Percentiles rank a stretch among this genome's conserved stretches.
These are phyloP conservation scores for Coriolopsis trogii DNA, from an alignment of 1,284 basidiomycete genomes.

Conservation along the genomic window DNA sequence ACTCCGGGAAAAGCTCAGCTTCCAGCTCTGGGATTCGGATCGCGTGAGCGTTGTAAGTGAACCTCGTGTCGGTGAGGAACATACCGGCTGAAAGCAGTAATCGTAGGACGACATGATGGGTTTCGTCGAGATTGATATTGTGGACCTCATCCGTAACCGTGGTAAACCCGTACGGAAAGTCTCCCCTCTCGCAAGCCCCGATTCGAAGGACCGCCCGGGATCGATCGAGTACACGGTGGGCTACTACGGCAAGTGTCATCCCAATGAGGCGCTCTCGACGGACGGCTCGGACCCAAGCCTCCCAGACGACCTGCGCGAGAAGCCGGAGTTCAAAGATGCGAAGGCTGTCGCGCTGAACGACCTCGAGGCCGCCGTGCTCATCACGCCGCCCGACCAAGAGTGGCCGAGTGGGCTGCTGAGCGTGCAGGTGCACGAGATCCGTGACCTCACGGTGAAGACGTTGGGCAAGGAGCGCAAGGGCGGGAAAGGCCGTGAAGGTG, in stretches of 20 bases:
- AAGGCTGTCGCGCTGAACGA: conserved; percentile 36
- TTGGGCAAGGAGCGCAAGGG: conserved; percentile 41
- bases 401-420: conserved; percentile 63
- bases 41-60: conserved; percentile 42
- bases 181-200: conserved; percentile 32
- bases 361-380: conserved; percentile 50
- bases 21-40: conserved; percentile 85
- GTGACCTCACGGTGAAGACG: conserved; percentile 34
- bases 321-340: conserved; percentile 36
- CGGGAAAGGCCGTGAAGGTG: conserved; percentile 58
- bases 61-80: too few relatives aligned
- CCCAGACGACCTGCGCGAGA: conserved; percentile 35
- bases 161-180: conserved; percentile 34
- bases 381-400: conserved; percentile 60
- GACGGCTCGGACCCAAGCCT: conserved; percentile 40
- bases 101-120: conserved; percentile 40
- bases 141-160: conserved; percentile 36
- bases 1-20: conserved; percentile 63
- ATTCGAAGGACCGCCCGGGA: conserved; percentile 32
- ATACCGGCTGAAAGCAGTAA: too few relatives aligned
- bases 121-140: conserved; percentile 35
- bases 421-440: conserved; percentile 57
- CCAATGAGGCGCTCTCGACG: conserved; percentile 47
- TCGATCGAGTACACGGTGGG: conserved; percentile 53
- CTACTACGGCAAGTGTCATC: conserved; percentile 64